Evolutionary conservation across 2,329 filamentous ascomycete species (phyloP), one percentile per base, ranked within the genome.

Genomic region (Pseudogymnoascus sp.): DNA sequence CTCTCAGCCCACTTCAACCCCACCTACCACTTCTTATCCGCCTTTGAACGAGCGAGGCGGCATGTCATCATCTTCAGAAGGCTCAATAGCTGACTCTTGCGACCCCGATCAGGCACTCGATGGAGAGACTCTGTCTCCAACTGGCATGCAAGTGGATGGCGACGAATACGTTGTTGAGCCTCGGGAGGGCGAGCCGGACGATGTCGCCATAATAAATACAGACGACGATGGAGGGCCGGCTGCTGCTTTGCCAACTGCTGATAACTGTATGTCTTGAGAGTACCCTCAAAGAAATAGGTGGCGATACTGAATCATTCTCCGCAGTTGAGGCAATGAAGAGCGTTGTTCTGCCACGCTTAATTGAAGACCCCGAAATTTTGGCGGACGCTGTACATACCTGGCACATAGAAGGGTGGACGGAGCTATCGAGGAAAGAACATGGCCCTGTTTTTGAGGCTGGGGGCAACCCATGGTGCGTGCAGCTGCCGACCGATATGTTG

Each of bases 381-480:
- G 87, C 87, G 61, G 91, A 96, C 73, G 82, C 82, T 41, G 78
- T 88, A 69, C 75, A 90, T 75, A 96, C 91, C 70, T 99, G 94
- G 94, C 85, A 90, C 30, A 91, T 99, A 65, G 82, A 90, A 69
- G 83, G 89, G 65, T 99, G 93, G 92, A 83, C 89, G 67, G 82
- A 78, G 38, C 77, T 95, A 68, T 80, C 82, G 14, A 89, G 90
- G 76, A 91, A 90, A 73, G 88, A 94, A 71, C 92, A 95, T 78
- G 91, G 94, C 1, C 94, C 94, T 2, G 74, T 88, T 63, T 99
- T 99, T 74, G 75, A 94, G 64, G 93, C 91, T 66, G 92, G 87
- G 59, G 92, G 90, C 59, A 88, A 86, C 72, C 94, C 93, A 74
- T 99, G 94, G 89, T 92, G 75, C 72, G 84, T 77, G 30, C 64